Conservation (phyloP, 2,329 filamentous ascomycete species). For the Dryadomyces sulphureus region DNA sequence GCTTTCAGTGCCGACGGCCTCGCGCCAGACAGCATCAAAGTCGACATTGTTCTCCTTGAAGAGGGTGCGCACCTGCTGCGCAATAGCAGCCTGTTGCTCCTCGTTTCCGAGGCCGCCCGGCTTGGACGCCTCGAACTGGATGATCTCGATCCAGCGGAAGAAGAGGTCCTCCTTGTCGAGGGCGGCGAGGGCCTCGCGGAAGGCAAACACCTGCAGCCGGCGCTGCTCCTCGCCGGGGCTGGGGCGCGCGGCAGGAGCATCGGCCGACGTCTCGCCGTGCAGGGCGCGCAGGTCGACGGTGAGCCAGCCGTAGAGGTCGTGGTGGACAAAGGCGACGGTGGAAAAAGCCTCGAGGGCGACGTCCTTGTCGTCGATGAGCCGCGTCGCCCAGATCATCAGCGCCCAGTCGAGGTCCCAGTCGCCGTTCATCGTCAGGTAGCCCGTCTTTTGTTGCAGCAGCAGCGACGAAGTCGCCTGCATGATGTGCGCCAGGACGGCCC, state of each 20-base stretch:
- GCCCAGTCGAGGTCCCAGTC: constrained; percentile 82
- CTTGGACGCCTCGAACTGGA: constrained; percentile 71
- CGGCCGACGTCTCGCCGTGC: neutral
- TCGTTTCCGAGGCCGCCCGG: constrained; percentile 59
- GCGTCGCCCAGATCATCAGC: constrained; percentile 61
- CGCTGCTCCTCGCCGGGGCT: constrained; percentile 38
- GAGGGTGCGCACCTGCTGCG: constrained; percentile 58
- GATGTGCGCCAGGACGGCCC: constrained; percentile 46
- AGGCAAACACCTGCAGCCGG: constrained; percentile 61
- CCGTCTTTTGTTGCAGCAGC: constrained; percentile 62
- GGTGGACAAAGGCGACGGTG: constrained; percentile 54
- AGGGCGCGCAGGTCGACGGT: constrained; percentile 43
- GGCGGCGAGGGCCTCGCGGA: constrained; percentile 58
- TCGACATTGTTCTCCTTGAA: constrained; percentile 66
- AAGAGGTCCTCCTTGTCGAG: constrained; percentile 82
- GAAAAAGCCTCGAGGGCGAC: constrained; percentile 52
- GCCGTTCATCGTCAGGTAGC: constrained; percentile 71
- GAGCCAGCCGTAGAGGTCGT: constrained; percentile 56
- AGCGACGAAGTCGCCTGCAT: constrained; percentile 53
- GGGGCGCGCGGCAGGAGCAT: neutral
- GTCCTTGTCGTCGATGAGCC: constrained; percentile 49
- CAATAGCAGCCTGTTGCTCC: constrained; percentile 57
- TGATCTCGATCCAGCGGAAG: constrained; percentile 82
- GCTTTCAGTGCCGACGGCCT: constrained; percentile 33
- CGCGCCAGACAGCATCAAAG: constrained; percentile 66